Percentiles rank a stretch among this genome's conserved stretches.
These are phyloP conservation scores for Ophiosphaerella narmari DNA, from an alignment of 2,329 filamentous ascomycete species.

Conservation along the genomic window DNA sequence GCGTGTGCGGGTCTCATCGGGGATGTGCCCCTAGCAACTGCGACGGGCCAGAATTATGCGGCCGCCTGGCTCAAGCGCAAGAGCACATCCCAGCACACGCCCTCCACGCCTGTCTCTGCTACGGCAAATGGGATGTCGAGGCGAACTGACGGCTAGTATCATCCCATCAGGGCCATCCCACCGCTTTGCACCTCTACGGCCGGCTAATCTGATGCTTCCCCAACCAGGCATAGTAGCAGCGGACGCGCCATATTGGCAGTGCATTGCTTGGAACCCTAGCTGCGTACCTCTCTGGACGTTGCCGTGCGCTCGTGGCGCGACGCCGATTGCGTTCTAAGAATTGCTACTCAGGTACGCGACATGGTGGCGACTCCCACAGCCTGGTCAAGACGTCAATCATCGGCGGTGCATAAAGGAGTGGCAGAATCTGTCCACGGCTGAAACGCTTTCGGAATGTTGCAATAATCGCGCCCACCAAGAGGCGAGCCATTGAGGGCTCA, in stretches of 20 bases:
- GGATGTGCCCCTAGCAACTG: conserved; percentile 31
- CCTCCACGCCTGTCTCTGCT: conserved; percentile 27
- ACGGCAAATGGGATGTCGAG: conserved; percentile 41
- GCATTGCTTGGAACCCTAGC: conserved; percentile 12
- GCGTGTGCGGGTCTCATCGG: conserved; percentile 37
- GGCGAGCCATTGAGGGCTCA: conserved; percentile 38
- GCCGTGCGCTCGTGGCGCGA: conserved; percentile 35
- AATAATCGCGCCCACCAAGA: conserved; percentile 33
- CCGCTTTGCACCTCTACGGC: conserved; percentile 25
- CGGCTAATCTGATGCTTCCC: conserved; percentile 40
- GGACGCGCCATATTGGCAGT: conserved; percentile 35
- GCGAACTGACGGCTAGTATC: conserved; percentile 28
- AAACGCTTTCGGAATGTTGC: conserved; percentile 42
- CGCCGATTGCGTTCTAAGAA: conserved; percentile 13
- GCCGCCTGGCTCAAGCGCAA: conserved; percentile 29
- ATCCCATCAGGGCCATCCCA: conserved; percentile 28
- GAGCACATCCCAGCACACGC: conserved; percentile 20
- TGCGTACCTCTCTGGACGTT: conserved; percentile 26
- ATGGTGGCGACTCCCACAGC: conserved; percentile 30
- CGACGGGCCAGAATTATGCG: conserved; percentile 35
- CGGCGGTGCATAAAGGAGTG: conserved; percentile 42
- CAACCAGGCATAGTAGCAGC: conserved; percentile 30
- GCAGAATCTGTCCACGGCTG: conserved; percentile 32
- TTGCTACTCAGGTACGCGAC: conserved; percentile 40
- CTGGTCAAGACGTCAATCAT: conserved; percentile 31